Conservation (phyloP, 179 eudicot genomes). For the Beta corolliflora region DNA sequence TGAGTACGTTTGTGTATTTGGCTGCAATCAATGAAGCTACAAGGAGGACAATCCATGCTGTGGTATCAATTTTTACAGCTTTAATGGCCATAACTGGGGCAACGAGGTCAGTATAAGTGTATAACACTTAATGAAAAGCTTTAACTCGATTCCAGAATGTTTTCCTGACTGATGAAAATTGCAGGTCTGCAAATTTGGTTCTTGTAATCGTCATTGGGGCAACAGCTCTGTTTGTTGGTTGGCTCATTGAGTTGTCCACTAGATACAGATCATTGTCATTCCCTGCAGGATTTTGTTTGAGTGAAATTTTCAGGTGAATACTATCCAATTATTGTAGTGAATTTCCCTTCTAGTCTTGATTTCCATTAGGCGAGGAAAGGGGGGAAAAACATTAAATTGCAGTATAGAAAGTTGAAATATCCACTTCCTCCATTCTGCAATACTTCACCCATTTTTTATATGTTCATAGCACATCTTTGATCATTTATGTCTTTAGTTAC, state of each 20-base stretch:
- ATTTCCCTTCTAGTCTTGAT: background rate
- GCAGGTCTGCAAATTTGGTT: conserved; percentile 71
- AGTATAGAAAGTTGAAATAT: no score
- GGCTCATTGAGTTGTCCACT: conserved; percentile 66
- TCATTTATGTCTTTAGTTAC: no score
- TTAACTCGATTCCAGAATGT: background rate
- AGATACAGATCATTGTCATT: conserved; percentile 53
- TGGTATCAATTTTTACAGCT: conserved; percentile 79
- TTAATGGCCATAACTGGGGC: conserved; percentile 80
- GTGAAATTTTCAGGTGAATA: conserved; percentile 51
- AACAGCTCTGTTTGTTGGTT: conserved; percentile 65
- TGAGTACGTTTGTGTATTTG: conserved; percentile 85
- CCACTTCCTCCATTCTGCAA: no score
- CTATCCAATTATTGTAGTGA: background rate
- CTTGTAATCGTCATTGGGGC: conserved; percentile 74
- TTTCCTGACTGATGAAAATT: conserved; percentile 25
- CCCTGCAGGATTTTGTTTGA: conserved; percentile 40
- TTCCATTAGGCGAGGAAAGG: background rate
- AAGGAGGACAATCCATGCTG: conserved; percentile 83
- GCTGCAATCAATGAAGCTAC: conserved; percentile 69
- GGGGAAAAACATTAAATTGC: no score
- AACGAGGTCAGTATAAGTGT: conserved; percentile 53
- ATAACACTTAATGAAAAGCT: background rate
- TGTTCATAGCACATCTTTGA: no score
- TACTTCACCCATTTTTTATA: no score